Conservation (phyloP, 2,329 filamentous ascomycete species). For the Biscogniauxia mediterranea region DNA sequence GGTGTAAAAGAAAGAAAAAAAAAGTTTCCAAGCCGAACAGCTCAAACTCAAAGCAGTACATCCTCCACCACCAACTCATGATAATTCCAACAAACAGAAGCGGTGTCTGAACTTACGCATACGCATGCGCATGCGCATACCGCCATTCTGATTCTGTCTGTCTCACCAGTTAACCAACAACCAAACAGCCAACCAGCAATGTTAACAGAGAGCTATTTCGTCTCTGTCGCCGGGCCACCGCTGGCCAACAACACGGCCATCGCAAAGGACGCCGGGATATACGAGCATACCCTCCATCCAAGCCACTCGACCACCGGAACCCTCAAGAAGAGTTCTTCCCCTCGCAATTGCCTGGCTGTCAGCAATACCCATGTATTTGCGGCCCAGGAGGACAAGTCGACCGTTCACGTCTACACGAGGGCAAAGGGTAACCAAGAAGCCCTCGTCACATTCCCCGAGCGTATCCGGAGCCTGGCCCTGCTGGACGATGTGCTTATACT, state of each 20-base stretch:
- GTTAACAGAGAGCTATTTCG: slow-evolving; percentile 60
- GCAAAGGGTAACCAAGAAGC: slow-evolving; percentile 84
- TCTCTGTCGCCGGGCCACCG: slow-evolving; percentile 56
- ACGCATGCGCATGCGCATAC: not conserved
- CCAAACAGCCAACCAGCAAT: slow-evolving; percentile 34
- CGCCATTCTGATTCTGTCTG: not conserved
- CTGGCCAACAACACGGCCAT: slow-evolving; percentile 61
- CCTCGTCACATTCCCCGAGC: slow-evolving; percentile 82
- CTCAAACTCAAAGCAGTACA: not conserved
- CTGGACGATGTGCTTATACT: slow-evolving; percentile 71
- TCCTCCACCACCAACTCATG: not conserved
- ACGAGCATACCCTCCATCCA: slow-evolving; percentile 79
- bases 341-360: slow-evolving; percentile 74
- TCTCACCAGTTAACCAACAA: not conserved
- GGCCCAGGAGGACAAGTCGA: slow-evolving; percentile 86
- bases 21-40: not conserved
- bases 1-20: too few relatives aligned
- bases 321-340: slow-evolving; percentile 91
- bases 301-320: slow-evolving; percentile 69
- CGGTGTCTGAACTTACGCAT: not conserved
- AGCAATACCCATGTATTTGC: slow-evolving; percentile 84
- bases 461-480: slow-evolving; percentile 74
- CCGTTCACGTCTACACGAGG: slow-evolving; percentile 88
- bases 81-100: not conserved
- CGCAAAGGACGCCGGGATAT: slow-evolving; percentile 81